phyloP scores from a whole-genome alignment of 2,329 filamentous ascomycete genomes.

The Cordyceps fumosorosea region DNA sequence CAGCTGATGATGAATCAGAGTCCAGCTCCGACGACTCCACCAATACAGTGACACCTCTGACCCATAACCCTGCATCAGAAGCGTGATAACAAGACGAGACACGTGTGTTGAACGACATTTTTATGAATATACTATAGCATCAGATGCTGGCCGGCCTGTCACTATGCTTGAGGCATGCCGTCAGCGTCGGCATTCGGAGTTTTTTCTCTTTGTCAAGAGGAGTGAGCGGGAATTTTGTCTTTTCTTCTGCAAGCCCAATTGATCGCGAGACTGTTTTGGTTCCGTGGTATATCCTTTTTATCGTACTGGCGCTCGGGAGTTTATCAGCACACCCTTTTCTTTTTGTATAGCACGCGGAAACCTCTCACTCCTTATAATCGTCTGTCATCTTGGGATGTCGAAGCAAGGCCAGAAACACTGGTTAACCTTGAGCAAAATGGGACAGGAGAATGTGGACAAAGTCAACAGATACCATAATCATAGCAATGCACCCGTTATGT shows the following conservation, averaged over 20 bases:
- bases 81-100: neutral
- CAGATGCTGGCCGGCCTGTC: neutral
- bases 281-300: neutral
- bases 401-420: neutral
- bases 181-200: neutral
- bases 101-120: constrained; percentile 1
- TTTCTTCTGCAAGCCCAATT: neutral
- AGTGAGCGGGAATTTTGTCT: neutral
- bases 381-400: neutral
- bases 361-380: neutral
- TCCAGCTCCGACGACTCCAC: constrained; percentile 8
- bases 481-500: constrained; percentile 11
- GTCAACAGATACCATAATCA: constrained; percentile 2
- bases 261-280: neutral
- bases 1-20: neutral
- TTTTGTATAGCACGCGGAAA: constrained; percentile 10
- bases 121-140: constrained; percentile 12
- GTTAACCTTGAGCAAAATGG: neutral
- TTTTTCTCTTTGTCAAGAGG: neutral
- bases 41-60: constrained; percentile 7
- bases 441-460: neutral
- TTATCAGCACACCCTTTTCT: neutral
- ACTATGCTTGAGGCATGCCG: neutral
- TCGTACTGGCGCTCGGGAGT: constrained; percentile 10
- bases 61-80: neutral